These are phyloP conservation scores for Myriosclerotinia duriaeana DNA, from an alignment of 2,329 filamentous ascomycete species.

Conservation along the genomic window DNA sequence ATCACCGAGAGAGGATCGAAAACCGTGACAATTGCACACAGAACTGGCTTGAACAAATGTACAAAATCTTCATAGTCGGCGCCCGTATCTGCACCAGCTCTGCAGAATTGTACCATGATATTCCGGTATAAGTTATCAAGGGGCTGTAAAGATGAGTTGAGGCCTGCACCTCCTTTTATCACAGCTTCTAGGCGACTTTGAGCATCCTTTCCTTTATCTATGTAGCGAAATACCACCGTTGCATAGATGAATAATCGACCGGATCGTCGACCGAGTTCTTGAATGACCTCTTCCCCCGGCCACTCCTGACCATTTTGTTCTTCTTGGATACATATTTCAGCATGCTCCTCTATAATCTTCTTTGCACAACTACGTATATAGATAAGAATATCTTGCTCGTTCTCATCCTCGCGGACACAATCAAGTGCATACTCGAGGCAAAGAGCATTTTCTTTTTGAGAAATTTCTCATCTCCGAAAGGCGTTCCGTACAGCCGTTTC, in stretches of 20 bases:
- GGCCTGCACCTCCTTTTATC: background rate
- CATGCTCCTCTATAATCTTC: background rate
- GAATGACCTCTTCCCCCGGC: background rate
- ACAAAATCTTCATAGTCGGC: background rate
- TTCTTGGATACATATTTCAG: background rate
- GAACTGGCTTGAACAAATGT: background rate
- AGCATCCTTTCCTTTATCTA: slow-evolving; percentile 5
- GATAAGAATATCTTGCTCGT: slow-evolving; percentile 11
- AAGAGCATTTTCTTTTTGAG: background rate
- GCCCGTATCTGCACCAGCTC: background rate
- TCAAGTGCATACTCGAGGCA: slow-evolving; percentile 1
- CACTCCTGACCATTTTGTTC: background rate
- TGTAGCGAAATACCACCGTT: slow-evolving; percentile 30
- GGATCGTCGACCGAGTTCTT: background rate
- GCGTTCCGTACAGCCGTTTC: slow-evolving; percentile 9
- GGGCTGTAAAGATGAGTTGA: background rate
- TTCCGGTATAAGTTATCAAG: background rate
- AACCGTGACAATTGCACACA: background rate
- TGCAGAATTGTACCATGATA: background rate
- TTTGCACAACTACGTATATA: background rate
- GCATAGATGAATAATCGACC: slow-evolving; percentile 37
- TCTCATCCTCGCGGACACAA: background rate
- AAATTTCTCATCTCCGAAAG: background rate
- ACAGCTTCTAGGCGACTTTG: background rate
- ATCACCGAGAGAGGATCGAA: background rate